phyloP scores from a whole-genome alignment of 345 rosid genomes.

The Gossypium ekmanianum region DNA sequence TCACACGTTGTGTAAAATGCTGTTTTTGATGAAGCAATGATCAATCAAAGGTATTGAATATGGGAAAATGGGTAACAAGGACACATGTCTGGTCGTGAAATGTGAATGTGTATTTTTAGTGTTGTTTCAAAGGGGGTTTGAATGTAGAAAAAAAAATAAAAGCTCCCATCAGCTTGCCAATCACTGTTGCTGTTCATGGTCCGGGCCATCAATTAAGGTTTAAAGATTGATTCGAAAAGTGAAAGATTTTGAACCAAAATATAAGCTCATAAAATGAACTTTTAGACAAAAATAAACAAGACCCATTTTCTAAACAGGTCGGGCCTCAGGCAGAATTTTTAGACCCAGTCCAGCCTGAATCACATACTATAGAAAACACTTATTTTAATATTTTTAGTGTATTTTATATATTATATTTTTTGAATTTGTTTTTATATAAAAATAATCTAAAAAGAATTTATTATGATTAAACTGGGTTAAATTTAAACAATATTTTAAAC shows the following conservation, averaged over 20 bases:
- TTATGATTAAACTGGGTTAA: accelerated
- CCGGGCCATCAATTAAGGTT: accelerated
- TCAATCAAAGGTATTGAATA: neutral
- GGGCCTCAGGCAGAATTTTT: too few species aligned
- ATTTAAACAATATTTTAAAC: too few species aligned
- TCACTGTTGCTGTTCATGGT: neutral
- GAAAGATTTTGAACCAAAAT: too few species aligned
- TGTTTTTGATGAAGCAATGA: neutral
- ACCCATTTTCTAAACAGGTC: accelerated
- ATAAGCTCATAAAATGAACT: accelerated
- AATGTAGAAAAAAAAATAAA: neutral
- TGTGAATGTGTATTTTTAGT: neutral
- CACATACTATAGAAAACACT: too few species aligned
- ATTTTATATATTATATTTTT: too few species aligned
- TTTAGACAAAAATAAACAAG: too few species aligned
- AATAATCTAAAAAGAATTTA: too few species aligned
- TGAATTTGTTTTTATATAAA: too few species aligned
- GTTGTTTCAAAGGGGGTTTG: neutral
- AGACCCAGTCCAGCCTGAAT: too few species aligned
- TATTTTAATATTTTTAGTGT: too few species aligned
- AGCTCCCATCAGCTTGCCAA: neutral
- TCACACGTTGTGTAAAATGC: slow-evolving; percentile 2
- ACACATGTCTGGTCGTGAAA: neutral
- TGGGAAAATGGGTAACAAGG: neutral
- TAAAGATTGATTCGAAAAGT: accelerated